Base-by-base conservation (phyloP, 2,329 filamentous ascomycete genomes). In the Epichloe scottii region DNA sequence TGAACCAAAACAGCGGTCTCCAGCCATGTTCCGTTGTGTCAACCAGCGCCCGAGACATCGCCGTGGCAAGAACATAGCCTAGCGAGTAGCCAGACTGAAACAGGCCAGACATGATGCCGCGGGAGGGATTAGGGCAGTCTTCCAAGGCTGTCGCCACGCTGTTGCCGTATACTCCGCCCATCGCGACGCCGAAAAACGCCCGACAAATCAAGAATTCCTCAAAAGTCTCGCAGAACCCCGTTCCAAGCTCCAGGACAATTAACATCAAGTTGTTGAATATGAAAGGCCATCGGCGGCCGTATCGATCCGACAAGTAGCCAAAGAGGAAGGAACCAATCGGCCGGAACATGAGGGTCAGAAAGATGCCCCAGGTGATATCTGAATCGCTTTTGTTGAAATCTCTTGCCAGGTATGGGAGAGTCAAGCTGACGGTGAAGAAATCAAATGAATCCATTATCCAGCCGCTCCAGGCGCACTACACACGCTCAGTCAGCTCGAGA, bases 1-100 rank as follows among this genome's bases (percentile, higher is more conserved):
- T 46, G 44, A 46, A 46, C 44, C 44, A 46, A n/a, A 46, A 46
- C 26, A 46, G 44, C 30, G 44, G 30, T 35, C 44, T 34, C 44
- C 44, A 46, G 30, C 44, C 30, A 21, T 34, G 23, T 5, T 33
- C 12, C 3, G 26, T 46, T 33, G 30, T 35, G 17, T 35, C 26
- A 35, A 46, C 42, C n/a, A 46, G 19, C 30, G 30, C 26, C 14
- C 33, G 44, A 17, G 21, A 30, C 26, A 46, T 35, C 4, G 12
- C 44, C 30, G 44, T 37, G 15, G 44, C 30, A 6, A 46, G 15
- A 14, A 46, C 15, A 35, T 46, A 46, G n/a, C 44, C 44, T 17
- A 46, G 15, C 26, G 44, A 30, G 33, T 46, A 46, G 26, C 44
- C 44, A 19, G 44, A 34, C 17, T 46, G 44, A 21, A 46, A 46